Evolutionary conservation across 1,284 basidiomycete genomes (phyloP), one percentile per base, ranked within the genome.

Genomic region (Megacollybia platyphylla): DNA sequence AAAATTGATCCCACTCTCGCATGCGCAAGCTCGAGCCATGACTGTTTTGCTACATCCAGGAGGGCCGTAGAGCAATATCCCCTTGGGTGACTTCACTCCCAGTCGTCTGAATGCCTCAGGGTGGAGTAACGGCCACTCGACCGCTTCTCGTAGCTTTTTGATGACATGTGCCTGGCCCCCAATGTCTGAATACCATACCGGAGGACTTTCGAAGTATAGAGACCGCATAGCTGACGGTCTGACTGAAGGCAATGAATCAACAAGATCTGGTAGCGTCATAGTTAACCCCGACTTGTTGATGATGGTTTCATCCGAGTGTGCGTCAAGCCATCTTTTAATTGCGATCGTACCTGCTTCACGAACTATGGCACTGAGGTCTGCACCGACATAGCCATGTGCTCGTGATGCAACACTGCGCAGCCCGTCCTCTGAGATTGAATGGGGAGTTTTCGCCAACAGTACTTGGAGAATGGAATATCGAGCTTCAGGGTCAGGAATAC

Each of bases 21-120:
- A 87, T 2, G 96, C 96, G 52, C 94, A 82, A 1, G 96, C 94
- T 43, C 91, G 80, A 0, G 91, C 96, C 17, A 94, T 80, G 37
- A 98, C 70, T 0, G 96, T 99, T 66, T 98, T 98, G 55, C 87
- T 91, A 57, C 96, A 98, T 7, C 96, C 94, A 0, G 96, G 96
- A 3, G 96, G 96, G 1, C 96, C 96, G 61, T 97, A 98, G 11
- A 98, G 65, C 37, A 99, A 65, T 3, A 97, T 80, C 0, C 96
- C 96, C 47, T 85, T 80, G 0, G 94, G 92, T 2, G 94, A 84
- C 36, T 73, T 73, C 11, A 97, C 86, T 2, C 96, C 96, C 0
- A 99, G 67, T 10, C 93, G 72, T 48, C 72, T 70, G 57, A 99
- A 97, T 3, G 87, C 77, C 31, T 86, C 83, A 0, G 83, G 79